phyloP scores from a whole-genome alignment of 116 monocot species.

The Trichopus zeylanicus region DNA sequence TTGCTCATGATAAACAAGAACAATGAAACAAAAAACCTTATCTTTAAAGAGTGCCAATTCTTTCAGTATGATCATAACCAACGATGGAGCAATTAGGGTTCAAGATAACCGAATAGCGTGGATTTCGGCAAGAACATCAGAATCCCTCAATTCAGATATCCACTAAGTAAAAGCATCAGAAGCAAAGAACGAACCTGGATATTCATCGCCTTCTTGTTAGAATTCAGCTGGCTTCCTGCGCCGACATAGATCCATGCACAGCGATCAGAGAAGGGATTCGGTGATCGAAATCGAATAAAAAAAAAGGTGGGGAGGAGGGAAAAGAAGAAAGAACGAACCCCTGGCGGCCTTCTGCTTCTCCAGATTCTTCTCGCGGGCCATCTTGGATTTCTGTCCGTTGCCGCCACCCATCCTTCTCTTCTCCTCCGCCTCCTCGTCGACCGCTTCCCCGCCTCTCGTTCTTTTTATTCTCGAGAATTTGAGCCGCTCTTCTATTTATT shows the following conservation, averaged over 20 bases:
- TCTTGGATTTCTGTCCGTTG: constrained; percentile 29
- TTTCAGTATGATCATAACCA: too few relatives aligned
- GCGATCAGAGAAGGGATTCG: neutral
- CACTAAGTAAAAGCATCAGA: neutral
- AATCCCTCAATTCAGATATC: neutral
- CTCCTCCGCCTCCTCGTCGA: too few relatives aligned
- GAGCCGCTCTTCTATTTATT: too few relatives aligned
- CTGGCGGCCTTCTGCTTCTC: constrained; percentile 17
- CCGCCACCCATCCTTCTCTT: constrained; percentile 16
- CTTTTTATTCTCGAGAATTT: neutral
- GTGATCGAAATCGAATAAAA: too few relatives aligned
- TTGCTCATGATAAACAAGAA: too few relatives aligned
- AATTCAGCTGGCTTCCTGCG: constrained; percentile 54
- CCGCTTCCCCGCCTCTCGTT: neutral
- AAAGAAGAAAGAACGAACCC: neutral
- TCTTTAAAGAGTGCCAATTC: too few relatives aligned
- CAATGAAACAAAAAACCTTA: too few relatives aligned
- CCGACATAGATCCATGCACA: neutral
- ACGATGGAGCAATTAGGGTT: too few relatives aligned
- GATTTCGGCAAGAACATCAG: too few relatives aligned
- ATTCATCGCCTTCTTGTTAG: constrained; percentile 70
- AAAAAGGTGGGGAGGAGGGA: neutral
- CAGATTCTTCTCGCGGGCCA: constrained; percentile 20
- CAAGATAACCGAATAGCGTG: too few relatives aligned
- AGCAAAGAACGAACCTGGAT: constrained; percentile 45